These are phyloP conservation scores for Diaporthe amygdali DNA, from an alignment of 2,329 filamentous ascomycete genomes.

Conservation along the genomic window DNA sequence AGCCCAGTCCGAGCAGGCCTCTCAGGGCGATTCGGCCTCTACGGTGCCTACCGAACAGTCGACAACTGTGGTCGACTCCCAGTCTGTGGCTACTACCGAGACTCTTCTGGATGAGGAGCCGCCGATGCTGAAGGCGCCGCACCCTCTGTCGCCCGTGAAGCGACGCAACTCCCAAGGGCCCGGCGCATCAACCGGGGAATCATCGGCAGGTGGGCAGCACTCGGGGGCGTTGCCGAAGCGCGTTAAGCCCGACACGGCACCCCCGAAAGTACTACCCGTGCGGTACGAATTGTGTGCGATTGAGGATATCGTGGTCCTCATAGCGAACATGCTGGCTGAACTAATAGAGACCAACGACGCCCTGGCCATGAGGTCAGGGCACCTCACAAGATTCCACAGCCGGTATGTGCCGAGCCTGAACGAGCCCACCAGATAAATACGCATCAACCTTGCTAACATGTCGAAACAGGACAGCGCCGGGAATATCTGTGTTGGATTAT, in stretches of 20 bases:
- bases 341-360: conserved; percentile 91
- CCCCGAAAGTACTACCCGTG: conserved; percentile 67
- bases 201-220: conserved; percentile 23
- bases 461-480: conserved; percentile 67
- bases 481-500: conserved; percentile 94
- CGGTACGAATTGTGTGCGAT: conserved; percentile 83
- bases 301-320: conserved; percentile 87
- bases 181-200: conserved; percentile 26
- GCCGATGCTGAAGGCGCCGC: conserved; percentile 31
- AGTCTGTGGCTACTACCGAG: conserved; percentile 23
- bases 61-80: conserved; percentile 13
- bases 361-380: conserved; percentile 82
- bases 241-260: conserved; percentile 52
- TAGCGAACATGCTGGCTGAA: conserved; percentile 95
- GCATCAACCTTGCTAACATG: conserved; percentile 30
- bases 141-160: conserved; percentile 43
- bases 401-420: conserved; percentile 58
- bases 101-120: conserved; percentile 31
- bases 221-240: conserved; percentile 53
- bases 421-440: background rate
- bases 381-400: conserved; percentile 93
- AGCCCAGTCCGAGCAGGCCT: background rate
- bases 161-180: conserved; percentile 50
- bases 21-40: background rate
- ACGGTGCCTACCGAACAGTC: conserved; percentile 10